These are phyloP conservation scores for Botrytis hyacinthi DNA, from an alignment of 2,329 filamentous ascomycete species.

Conservation along the genomic window DNA sequence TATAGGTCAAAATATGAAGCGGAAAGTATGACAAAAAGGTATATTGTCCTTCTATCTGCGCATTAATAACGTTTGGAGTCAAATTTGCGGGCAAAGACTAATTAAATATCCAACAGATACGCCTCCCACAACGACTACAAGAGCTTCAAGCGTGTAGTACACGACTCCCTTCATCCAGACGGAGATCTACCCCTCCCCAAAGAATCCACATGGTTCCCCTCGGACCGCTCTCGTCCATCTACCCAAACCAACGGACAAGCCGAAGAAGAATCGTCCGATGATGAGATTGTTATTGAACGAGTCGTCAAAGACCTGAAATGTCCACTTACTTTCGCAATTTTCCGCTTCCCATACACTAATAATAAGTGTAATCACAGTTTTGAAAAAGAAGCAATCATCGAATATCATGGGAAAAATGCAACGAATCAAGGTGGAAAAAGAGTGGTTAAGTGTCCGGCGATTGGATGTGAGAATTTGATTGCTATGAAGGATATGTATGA, in stretches of 20 bases:
- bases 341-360: constrained; percentile 66
- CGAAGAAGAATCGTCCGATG: constrained; percentile 50
- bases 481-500: constrained; percentile 52
- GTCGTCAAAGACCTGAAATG: constrained; percentile 66
- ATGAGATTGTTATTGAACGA: constrained; percentile 66
- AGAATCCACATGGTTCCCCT: constrained; percentile 59
- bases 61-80: not conserved
- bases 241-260: not conserved
- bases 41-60: constrained; percentile 18
- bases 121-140: constrained; percentile 58
- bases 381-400: constrained; percentile 61
- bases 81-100: not conserved
- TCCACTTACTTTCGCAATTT: constrained; percentile 62
- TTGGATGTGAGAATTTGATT: constrained; percentile 60
- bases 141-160: constrained; percentile 59
- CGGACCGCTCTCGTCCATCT: constrained; percentile 20
- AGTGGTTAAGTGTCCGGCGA: constrained; percentile 58
- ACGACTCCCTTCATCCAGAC: constrained; percentile 56
- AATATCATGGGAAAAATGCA: constrained; percentile 40
- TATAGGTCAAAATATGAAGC: constrained; percentile 40
- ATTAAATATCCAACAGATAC: constrained; percentile 45
- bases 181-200: constrained; percentile 51
- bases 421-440: constrained; percentile 17
- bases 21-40: constrained; percentile 45
- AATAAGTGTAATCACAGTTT: constrained; percentile 69